Percentiles rank a stretch among this genome's conserved stretches.
These are phyloP conservation scores for Crepidotus variabilis DNA, from an alignment of 768 basidiomycete genomes.

Conservation along the genomic window DNA sequence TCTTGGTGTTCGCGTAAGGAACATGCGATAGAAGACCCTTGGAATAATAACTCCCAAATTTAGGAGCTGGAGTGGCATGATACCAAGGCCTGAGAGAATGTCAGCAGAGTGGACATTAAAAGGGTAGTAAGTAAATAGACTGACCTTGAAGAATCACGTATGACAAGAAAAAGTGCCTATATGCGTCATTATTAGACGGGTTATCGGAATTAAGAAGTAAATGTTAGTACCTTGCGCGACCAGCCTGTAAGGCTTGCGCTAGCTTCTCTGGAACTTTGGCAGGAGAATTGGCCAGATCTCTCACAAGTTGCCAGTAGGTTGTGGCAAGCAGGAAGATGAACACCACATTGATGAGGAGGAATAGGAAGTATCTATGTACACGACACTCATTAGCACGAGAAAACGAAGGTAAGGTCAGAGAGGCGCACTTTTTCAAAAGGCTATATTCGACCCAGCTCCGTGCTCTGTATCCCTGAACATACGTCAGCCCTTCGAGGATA, in stretches of 20 bases:
- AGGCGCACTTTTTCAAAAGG: slow-evolving; percentile 78
- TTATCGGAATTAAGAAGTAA: background rate
- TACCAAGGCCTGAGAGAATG: slow-evolving; percentile 61
- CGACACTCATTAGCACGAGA: slow-evolving; percentile 3
- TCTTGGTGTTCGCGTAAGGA: slow-evolving; percentile 86
- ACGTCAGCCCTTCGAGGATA: slow-evolving; percentile 85
- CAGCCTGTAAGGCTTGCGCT: slow-evolving; percentile 77
- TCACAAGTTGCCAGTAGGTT: slow-evolving; percentile 88
- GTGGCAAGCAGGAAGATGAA: slow-evolving; percentile 92
- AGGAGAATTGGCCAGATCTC: slow-evolving; percentile 90
- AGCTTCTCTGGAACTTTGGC: slow-evolving; percentile 93
- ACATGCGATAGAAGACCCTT: slow-evolving; percentile 65
- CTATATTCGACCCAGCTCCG: slow-evolving; percentile 94
- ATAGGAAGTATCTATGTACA: slow-evolving; percentile 78
- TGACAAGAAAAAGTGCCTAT: slow-evolving; percentile 77
- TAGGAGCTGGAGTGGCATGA: slow-evolving; percentile 94
- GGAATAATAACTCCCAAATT: slow-evolving; percentile 89
- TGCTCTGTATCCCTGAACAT: slow-evolving; percentile 87
- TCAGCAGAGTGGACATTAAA: slow-evolving; percentile 9
- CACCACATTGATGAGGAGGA: slow-evolving; percentile 88
- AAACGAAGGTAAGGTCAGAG: background rate
- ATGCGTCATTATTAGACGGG: slow-evolving; percentile 6
- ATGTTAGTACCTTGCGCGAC: slow-evolving; percentile 55
- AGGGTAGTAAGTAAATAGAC: background rate
- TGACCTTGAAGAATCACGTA: slow-evolving; percentile 83